These are phyloP conservation scores for Collybiopsis luxurians DNA, from an alignment of 768 basidiomycete species.

Conservation along the genomic window DNA sequence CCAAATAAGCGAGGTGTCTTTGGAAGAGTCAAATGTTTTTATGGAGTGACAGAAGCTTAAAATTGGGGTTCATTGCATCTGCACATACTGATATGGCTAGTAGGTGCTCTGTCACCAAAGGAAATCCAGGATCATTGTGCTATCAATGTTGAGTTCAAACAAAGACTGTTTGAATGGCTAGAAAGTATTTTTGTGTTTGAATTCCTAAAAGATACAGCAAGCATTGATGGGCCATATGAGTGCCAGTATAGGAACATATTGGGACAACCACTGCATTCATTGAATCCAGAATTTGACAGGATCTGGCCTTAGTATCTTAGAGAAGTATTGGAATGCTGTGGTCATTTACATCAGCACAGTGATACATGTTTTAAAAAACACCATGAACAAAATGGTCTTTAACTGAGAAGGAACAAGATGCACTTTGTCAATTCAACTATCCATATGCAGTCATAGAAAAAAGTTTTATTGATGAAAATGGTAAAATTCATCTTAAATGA, in stretches of 20 bases:
- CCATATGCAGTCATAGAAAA: background rate
- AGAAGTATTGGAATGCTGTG: background rate
- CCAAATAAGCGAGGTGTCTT: slow-evolving; percentile 21
- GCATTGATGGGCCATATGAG: too few relatives aligned
- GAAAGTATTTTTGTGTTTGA: slow-evolving; percentile 7
- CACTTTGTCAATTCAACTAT: slow-evolving; percentile 6
- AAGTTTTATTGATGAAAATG: slow-evolving; percentile 1
- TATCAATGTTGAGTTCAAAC: slow-evolving; percentile 1
- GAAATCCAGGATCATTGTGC: slow-evolving; percentile 6
- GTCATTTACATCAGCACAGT: slow-evolving; percentile 3
- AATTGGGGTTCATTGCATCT: slow-evolving; percentile 27
- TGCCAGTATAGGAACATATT: too few relatives aligned
- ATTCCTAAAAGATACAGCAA: too few relatives aligned
- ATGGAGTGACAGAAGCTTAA: slow-evolving; percentile 27
- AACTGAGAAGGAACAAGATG: slow-evolving; percentile 6
- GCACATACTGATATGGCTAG: slow-evolving; percentile 23
- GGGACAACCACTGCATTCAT: too few relatives aligned
- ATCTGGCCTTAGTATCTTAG: background rate
- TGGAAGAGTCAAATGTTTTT: slow-evolving; percentile 21
- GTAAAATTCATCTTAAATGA: background rate
- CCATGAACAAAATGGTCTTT: background rate
- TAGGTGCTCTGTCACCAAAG: slow-evolving; percentile 12
- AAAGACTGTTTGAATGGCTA: slow-evolving; percentile 1
- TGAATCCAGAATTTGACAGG: too few relatives aligned
- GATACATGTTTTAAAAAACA: slow-evolving; percentile 11